A percentile compares a stretch with the other conserved stretches of the same genome.
Conservation (phyloP, 768 basidiomycete genomes). For the Calocybe indica region DNA sequence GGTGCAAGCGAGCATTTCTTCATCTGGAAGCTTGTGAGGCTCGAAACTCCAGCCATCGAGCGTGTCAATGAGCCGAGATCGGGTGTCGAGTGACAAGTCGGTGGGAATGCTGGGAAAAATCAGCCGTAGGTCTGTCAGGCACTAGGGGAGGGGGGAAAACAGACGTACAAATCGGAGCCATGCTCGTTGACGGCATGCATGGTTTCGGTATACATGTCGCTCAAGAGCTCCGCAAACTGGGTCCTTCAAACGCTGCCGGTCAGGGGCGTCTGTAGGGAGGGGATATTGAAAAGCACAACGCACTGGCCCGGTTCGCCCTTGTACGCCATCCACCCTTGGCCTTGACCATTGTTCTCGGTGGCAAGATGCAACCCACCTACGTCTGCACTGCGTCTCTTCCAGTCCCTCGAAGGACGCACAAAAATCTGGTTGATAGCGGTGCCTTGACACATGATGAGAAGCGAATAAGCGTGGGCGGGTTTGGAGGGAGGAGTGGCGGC, state of each 20-base stretch:
- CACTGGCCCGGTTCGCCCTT: conserved; percentile 40
- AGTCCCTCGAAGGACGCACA: conserved; percentile 10
- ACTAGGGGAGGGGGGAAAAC: conserved; percentile 4
- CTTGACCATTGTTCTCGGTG: conserved; percentile 51
- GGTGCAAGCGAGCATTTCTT: conserved; percentile 77
- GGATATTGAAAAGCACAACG: conserved; percentile 36
- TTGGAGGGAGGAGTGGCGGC: too few relatives aligned
- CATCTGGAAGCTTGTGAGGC: conserved; percentile 75
- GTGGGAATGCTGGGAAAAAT: conserved; percentile 34
- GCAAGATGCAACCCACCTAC: conserved; percentile 85
- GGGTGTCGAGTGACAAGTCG: conserved; percentile 40
- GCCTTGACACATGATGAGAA: too few relatives aligned
- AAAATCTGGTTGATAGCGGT: neutral
- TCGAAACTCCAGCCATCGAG: conserved; percentile 89
- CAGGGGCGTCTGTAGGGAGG: neutral
- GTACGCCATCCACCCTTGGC: conserved; percentile 65
- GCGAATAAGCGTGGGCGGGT: too few relatives aligned
- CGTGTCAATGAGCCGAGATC: conserved; percentile 56
- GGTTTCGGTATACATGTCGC: conserved; percentile 82
- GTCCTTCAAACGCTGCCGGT: conserved; percentile 26
- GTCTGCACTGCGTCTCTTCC: conserved; percentile 75
- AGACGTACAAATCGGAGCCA: conserved; percentile 35
- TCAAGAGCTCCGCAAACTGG: conserved; percentile 76
- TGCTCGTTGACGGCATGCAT: conserved; percentile 63
- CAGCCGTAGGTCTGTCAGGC: neutral